phyloP scores from a whole-genome alignment of 176 grass and related monocot species.

The Echinochloa phyllopogon region DNA sequence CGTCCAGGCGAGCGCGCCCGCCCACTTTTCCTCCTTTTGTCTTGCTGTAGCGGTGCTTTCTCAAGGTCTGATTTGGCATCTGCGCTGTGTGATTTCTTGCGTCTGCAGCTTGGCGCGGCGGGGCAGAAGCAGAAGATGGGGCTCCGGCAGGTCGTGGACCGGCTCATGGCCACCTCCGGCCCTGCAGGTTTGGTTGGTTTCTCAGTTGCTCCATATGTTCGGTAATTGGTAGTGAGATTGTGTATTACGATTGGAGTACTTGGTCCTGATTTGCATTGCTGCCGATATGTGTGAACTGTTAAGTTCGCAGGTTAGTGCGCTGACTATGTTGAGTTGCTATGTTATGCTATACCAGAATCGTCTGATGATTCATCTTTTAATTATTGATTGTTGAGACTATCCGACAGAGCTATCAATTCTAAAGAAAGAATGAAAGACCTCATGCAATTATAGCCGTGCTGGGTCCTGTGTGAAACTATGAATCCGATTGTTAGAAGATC shows the following conservation, averaged over 20 bases:
- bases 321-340: not conserved
- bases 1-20: constrained; percentile 56
- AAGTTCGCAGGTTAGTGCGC: not conserved
- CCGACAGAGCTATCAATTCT: not conserved
- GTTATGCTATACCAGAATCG: not conserved
- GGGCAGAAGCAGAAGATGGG: constrained; percentile 72
- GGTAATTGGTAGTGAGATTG: not conserved
- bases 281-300: not conserved
- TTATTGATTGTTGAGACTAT: not conserved
- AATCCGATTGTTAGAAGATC: not conserved
- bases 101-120: constrained; percentile 51
- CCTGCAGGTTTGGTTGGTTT: constrained; percentile 55
- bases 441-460: not conserved
- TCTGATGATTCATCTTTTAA: not conserved
- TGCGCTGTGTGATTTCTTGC: not conserved
- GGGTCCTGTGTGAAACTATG: not conserved
- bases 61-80: constrained; percentile 35
- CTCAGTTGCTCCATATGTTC: constrained; percentile 17
- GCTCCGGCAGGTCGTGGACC: constrained; percentile 63
- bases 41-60: not conserved
- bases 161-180: constrained; percentile 64
- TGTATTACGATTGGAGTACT: not conserved
- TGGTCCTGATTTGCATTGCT: not conserved
- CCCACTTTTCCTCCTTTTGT: not conserved
- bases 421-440: not conserved